Percentiles rank a stretch among this genome's conserved stretches.
Conservation (phyloP, 2,329 filamentous ascomycete species). For the Colletotrichum sp. region DNA sequence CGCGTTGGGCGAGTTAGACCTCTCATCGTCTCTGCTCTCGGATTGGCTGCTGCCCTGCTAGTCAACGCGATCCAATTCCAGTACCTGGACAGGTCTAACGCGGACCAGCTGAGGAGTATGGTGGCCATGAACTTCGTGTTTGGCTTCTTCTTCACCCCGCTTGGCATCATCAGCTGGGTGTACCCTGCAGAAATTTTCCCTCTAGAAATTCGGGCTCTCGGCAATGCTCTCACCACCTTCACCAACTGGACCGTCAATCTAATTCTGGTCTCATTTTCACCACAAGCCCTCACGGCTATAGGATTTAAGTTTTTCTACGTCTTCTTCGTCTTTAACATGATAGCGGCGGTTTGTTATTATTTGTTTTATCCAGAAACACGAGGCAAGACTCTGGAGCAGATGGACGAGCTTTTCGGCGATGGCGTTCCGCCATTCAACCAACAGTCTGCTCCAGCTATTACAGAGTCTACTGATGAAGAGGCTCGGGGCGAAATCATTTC, state of each 20-base stretch:
- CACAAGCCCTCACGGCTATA: slow-evolving; percentile 43
- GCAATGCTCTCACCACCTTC: slow-evolving; percentile 32
- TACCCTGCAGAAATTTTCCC: slow-evolving; percentile 46
- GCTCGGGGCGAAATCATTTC: background rate
- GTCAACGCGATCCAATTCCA: slow-evolving; percentile 32
- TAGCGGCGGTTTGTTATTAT: slow-evolving; percentile 26
- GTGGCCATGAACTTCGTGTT: slow-evolving; percentile 41
- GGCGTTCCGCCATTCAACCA: background rate
- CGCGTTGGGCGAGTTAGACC: slow-evolving; percentile 52
- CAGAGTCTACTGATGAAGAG: background rate
- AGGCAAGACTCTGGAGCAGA: slow-evolving; percentile 35
- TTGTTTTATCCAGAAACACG: slow-evolving; percentile 37
- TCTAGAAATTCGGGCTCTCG: slow-evolving; percentile 32
- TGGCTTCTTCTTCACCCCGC: slow-evolving; percentile 28
- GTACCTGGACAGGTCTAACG: slow-evolving; percentile 27
- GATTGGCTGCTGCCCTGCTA: slow-evolving; percentile 28
- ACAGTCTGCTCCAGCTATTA: background rate
- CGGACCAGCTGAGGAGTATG: slow-evolving; percentile 30
- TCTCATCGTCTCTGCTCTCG: slow-evolving; percentile 44
- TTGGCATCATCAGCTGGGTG: slow-evolving; percentile 49
- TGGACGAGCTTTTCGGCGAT: slow-evolving; percentile 39
- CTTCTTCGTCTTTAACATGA: slow-evolving; percentile 29
- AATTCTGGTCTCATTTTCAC: slow-evolving; percentile 54
- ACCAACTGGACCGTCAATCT: slow-evolving; percentile 39
- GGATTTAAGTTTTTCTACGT: slow-evolving; percentile 50